Evolutionary conservation across 208 protist species (phyloP), one percentile per base, ranked within the genome.

Genomic region (Wallacemonas rigidus): DNA sequence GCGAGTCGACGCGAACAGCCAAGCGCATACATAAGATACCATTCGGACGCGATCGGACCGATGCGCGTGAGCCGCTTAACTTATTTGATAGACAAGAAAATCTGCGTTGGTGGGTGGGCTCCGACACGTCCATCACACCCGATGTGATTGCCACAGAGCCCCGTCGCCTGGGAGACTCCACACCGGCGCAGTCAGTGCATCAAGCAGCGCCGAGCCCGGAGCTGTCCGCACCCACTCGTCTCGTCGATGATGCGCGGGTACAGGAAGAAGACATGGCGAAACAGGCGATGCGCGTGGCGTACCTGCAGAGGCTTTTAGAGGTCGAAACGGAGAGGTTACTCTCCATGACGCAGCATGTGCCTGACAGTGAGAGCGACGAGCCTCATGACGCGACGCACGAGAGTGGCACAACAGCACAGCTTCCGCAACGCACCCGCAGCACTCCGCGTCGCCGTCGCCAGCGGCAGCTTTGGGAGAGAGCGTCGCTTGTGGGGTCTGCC

Each of bases 31-130:
- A 35, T 9, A 4, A 48, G 3, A 44, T 65, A 3, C n/a, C 14
- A 41, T 65, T 65, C 36, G 60, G 60, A 4, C 60, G 60, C 36
- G 60, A 65, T 65, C 40, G 60, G 6, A 14, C 41, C n/a, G 60
- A 65, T 48, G 60, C 39, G n/a, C 60, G 7, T 8, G 60, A 65
- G 60, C 41, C 60, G 5, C 60, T 58, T 17, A 69, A 69, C 47
- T 40, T 58, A 35, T 69, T 58, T 36, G 50, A 69, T 35, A 3
- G 15, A 51, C 60, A 65, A 51, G 60, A 48, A 51, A 15, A 48
- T 14, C 12, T 39, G 9, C 62, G 5, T 11, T 51, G 15, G 62
- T 8, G 6, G 45, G 45, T 50, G 8, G 45, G 45, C 1, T 50
- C 45, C 12, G 26, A 26, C 26, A 26, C 26, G 26, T 26, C 26